phyloP scores from a whole-genome alignment of 177 flowering plant species.

The Vitis hybrid region DNA sequence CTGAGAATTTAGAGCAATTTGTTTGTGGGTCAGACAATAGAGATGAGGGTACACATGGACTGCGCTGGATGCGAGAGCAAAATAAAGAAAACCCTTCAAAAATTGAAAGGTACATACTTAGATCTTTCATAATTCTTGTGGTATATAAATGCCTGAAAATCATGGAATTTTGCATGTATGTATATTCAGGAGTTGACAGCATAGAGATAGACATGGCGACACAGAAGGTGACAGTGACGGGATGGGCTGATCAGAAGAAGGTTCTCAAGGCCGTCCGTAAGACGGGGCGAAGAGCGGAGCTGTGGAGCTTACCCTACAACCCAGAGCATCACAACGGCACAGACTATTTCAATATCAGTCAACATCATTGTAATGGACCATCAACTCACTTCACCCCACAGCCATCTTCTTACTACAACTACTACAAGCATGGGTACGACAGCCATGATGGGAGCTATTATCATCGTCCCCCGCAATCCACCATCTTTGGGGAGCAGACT shows the following conservation, averaged over 20 bases:
- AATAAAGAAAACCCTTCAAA: slow-evolving; percentile 29
- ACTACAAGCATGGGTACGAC: slow-evolving; percentile 40
- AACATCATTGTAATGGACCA: slow-evolving; percentile 21
- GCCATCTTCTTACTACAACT: slow-evolving; percentile 35
- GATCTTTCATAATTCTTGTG: not conserved
- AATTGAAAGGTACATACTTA: slow-evolving; percentile 27
- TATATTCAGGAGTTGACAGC: slow-evolving; percentile 29
- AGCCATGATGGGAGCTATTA: slow-evolving; percentile 13
- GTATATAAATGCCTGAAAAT: not conserved
- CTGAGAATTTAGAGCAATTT: too few species aligned
- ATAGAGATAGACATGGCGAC: slow-evolving; percentile 31
- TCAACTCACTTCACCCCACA: slow-evolving; percentile 9
- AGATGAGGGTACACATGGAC: slow-evolving; percentile 43
- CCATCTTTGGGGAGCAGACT: slow-evolving; percentile 21
- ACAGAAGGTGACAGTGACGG: slow-evolving; percentile 41
- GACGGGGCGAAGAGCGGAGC: slow-evolving; percentile 37
- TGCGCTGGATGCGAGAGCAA: slow-evolving; percentile 39
- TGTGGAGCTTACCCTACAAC: slow-evolving; percentile 32
- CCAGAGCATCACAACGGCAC: slow-evolving; percentile 3
- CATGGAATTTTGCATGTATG: not conserved
- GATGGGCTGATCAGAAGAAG: slow-evolving; percentile 33
- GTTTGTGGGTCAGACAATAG: slow-evolving; percentile 20
- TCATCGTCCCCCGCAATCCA: slow-evolving; percentile 17
- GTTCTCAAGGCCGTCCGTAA: slow-evolving; percentile 28
- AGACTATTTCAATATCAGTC: not conserved